phyloP scores from a whole-genome alignment of 2,329 filamentous ascomycete genomes.

The Uncinocarpus reesii region DNA sequence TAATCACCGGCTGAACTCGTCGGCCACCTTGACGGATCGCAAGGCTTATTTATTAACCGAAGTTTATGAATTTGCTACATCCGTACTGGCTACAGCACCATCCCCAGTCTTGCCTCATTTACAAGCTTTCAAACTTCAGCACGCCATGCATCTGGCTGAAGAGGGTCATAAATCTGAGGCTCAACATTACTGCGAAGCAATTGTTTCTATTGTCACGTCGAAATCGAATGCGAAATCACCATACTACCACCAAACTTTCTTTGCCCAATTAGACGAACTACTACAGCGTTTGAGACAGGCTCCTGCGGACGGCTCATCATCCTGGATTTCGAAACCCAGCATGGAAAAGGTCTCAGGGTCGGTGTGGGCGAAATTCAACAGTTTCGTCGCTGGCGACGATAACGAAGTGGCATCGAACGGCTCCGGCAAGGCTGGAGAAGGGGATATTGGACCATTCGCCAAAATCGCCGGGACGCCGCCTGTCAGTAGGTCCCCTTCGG shows the following conservation, averaged over 20 bases:
- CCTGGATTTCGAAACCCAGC: conserved; percentile 89
- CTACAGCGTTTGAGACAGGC: conserved; percentile 73
- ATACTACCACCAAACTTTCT: conserved; percentile 70
- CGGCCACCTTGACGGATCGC: conserved; percentile 65
- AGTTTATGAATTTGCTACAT: conserved; percentile 82
- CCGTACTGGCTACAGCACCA: conserved; percentile 52
- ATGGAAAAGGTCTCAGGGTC: conserved; percentile 92
- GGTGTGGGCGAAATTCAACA: conserved; percentile 88
- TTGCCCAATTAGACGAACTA: conserved; percentile 71
- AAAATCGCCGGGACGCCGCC: conserved; percentile 65
- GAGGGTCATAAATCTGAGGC: conserved; percentile 73
- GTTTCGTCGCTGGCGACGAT: conserved; percentile 89
- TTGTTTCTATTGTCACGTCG: conserved; percentile 53
- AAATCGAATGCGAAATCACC: conserved; percentile 74
- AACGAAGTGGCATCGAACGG: conserved; percentile 53
- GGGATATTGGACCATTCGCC: conserved; percentile 67
- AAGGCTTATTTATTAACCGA: conserved; percentile 92
- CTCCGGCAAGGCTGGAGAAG: conserved; percentile 46
- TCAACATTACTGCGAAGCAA: conserved; percentile 80
- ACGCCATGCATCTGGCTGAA: conserved; percentile 75
- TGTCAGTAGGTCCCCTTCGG: conserved; percentile 63
- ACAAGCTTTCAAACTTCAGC: conserved; percentile 80
- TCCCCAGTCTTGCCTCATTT: conserved; percentile 64
- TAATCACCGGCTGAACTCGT: conserved; percentile 62
- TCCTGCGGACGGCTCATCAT: conserved; percentile 67